phyloP scores from a whole-genome alignment of 306 rosid species.

The Ochetophila trinervis region DNA sequence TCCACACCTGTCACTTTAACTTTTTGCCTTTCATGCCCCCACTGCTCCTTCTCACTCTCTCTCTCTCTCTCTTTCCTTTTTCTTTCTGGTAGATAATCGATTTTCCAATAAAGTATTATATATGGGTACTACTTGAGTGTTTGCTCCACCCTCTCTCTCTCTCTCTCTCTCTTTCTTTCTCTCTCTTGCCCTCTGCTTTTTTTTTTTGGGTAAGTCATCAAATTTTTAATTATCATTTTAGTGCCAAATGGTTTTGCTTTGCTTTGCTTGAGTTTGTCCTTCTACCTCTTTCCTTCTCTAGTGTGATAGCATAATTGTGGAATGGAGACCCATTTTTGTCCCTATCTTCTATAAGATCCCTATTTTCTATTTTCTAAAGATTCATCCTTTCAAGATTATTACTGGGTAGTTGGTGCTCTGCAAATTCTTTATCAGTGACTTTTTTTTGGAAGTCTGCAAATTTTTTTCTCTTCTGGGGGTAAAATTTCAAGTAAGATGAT shows the following conservation, averaged over 20 bases:
- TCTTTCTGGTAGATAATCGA: slow-evolving; percentile 23
- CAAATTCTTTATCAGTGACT: slow-evolving; percentile 1
- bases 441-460: not conserved
- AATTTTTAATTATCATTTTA: slow-evolving; percentile 28
- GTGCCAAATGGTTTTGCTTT: slow-evolving; percentile 28
- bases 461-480: slow-evolving; percentile 7
- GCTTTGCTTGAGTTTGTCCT: slow-evolving; percentile 32
- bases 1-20: slow-evolving; percentile 35
- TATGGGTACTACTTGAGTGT: slow-evolving; percentile 30
- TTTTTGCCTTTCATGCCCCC: slow-evolving; percentile 19
- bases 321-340: slow-evolving; percentile 32
- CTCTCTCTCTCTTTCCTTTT: not conserved
- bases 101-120: slow-evolving; percentile 15
- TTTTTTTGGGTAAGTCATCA: slow-evolving; percentile 42
- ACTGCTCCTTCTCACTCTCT: not conserved
- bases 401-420: slow-evolving; percentile 18
- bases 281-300: slow-evolving; percentile 24
- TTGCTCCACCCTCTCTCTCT: slow-evolving; percentile 15
- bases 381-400: slow-evolving; percentile 22
- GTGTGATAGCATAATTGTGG: slow-evolving; percentile 35
- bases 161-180: slow-evolving; percentile 9
- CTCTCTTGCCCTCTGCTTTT: slow-evolving; percentile 27
- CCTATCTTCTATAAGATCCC: slow-evolving; percentile 38
- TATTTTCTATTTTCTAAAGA: slow-evolving; percentile 24
- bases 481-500: not conserved